phyloP scores from a whole-genome alignment of 257 asterid genomes.

The Galeopsis tetrahit region DNA sequence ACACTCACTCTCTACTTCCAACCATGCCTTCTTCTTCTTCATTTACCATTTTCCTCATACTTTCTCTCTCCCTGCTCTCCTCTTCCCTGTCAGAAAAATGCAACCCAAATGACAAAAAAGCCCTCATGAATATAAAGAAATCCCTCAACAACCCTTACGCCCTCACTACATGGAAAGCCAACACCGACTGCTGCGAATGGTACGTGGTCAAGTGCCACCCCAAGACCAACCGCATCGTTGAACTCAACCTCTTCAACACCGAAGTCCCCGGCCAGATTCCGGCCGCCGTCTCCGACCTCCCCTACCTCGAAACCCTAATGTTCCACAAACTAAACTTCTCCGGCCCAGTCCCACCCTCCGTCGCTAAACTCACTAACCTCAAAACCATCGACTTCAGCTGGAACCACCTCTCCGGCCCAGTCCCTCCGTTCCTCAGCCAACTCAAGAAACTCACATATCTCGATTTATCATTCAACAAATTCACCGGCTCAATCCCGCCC shows the following conservation, averaged over 20 bases:
- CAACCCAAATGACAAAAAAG: constrained; percentile 45
- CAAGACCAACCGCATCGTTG: constrained; percentile 36
- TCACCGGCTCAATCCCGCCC: constrained; percentile 55
- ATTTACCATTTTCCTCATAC: background rate
- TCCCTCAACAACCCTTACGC: constrained; percentile 34
- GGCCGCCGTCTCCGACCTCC: constrained; percentile 41
- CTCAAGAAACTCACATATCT: constrained; percentile 40
- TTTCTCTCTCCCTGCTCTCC: background rate
- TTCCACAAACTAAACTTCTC: constrained; percentile 47
- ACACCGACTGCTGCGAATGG: constrained; percentile 55
- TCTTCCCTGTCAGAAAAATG: constrained; percentile 14
- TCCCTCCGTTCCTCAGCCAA: constrained; percentile 43
- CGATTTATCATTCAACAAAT: constrained; percentile 47
- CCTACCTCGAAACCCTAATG: constrained; percentile 34
- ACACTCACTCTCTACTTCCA: background rate
- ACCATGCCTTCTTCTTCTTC: background rate
- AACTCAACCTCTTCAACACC: constrained; percentile 32
- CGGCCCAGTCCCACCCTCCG: constrained; percentile 51
- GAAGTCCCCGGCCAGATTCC: constrained; percentile 44
- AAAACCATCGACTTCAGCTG: constrained; percentile 21
- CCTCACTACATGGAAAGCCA: constrained; percentile 41
- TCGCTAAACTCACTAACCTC: constrained; percentile 46
- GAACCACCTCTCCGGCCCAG: constrained; percentile 41
- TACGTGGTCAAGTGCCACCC: constrained; percentile 33
- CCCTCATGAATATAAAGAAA: constrained; percentile 41